Conservation (phyloP, 2,329 filamentous ascomycete genomes). For the Dactylonectria estremocensis region DNA sequence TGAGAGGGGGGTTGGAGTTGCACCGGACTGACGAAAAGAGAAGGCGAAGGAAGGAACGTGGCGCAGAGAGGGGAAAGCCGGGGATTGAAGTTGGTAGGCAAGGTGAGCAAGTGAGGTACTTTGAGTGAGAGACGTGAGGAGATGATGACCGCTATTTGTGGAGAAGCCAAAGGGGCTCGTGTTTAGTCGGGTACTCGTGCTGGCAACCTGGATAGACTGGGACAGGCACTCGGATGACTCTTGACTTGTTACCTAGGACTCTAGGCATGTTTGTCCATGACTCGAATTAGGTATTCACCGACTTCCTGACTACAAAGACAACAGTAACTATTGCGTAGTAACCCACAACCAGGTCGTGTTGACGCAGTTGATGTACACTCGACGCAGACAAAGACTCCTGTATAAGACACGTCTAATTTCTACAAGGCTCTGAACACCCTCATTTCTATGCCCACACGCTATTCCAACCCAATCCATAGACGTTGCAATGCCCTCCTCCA, state of each 20-base stretch:
- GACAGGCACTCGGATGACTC: too few relatives aligned
- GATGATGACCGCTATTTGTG: background rate
- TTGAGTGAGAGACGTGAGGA: background rate
- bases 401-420: conserved; percentile 17
- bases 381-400: background rate
- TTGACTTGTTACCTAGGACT: too few relatives aligned
- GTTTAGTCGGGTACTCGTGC: background rate
- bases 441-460: conserved; percentile 10
- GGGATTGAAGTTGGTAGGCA: background rate
- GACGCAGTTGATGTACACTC: background rate
- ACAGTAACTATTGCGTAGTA: background rate
- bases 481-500: conserved; percentile 12
- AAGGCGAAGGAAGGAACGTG: background rate
- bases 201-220: background rate
- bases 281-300: background rate
- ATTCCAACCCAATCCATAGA: conserved; percentile 20
- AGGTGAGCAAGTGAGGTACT: background rate
- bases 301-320: background rate
- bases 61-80: background rate
- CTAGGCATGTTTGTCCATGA: background rate
- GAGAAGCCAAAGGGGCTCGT: background rate
- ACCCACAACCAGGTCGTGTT: background rate
- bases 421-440: conserved; percentile 1
- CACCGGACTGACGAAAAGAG: background rate
- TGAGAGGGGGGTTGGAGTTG: conserved; percentile 5